Evolutionary conservation across 495 filamentous ascomycete species (phyloP).

Genomic region (Talaromyces ruber): DNA sequence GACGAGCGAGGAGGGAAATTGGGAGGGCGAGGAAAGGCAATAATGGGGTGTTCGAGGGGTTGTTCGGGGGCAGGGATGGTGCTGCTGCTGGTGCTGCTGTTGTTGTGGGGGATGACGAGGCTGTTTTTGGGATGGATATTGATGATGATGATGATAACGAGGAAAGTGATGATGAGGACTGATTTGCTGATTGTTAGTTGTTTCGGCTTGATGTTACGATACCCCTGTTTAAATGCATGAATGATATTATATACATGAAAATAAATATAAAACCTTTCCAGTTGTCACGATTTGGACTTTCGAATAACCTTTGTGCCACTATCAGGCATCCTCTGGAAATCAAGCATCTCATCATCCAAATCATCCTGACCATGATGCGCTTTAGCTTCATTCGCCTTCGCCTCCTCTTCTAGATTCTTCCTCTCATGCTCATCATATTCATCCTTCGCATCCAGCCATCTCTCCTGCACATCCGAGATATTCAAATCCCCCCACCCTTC

Average conservation of each 20-base stretch:
- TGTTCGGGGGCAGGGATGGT: constrained; percentile 30
- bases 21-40: constrained; percentile 43
- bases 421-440: constrained; percentile 76
- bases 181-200: constrained; percentile 10
- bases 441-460: constrained; percentile 87
- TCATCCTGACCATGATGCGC: constrained; percentile 8
- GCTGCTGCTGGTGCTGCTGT: constrained; percentile 6
- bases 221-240: constrained; percentile 12
- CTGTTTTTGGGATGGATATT: constrained; percentile 15
- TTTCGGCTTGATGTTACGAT: constrained; percentile 19
- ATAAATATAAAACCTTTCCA: constrained; percentile 15
- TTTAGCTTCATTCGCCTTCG: constrained; percentile 29
- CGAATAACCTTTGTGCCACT: constrained; percentile 39
- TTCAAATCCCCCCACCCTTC: constrained; percentile 75
- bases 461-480: constrained; percentile 80
- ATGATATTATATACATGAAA: constrained; percentile 1
- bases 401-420: constrained; percentile 59
- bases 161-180: constrained; percentile 40
- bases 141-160: constrained; percentile 43
- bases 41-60: constrained; percentile 9
- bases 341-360: constrained; percentile 14
- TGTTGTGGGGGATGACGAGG: constrained; percentile 4
- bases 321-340: constrained; percentile 29
- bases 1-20: constrained; percentile 63
- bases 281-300: constrained; percentile 19